phyloP scores from a whole-genome alignment of 345 rosid genomes.

The Eutrema japonicum region DNA sequence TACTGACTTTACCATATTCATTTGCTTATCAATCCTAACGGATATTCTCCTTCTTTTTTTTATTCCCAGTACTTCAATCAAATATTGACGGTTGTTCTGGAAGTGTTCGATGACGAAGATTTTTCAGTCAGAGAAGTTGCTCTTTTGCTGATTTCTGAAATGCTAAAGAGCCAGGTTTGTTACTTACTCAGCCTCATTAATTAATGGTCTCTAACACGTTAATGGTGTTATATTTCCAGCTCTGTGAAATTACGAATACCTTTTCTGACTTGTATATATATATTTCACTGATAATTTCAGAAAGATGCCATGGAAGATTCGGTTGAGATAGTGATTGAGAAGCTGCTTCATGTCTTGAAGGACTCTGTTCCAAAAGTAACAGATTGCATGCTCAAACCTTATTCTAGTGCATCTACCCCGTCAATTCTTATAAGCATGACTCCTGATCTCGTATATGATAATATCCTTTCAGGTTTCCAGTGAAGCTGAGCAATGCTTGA shows the following conservation, averaged over 20 bases:
- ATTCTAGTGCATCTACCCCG: slow-evolving; percentile 12
- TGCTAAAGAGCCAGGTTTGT: slow-evolving; percentile 88
- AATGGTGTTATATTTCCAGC: slow-evolving; percentile 11
- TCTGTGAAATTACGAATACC: neutral
- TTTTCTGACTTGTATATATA: slow-evolving; percentile 35
- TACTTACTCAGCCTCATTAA: slow-evolving; percentile 11
- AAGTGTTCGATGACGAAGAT: slow-evolving; percentile 81
- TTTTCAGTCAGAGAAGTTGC: slow-evolving; percentile 72
- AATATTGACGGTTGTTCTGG: slow-evolving; percentile 94
- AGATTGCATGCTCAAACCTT: slow-evolving; percentile 19
- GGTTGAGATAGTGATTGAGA: slow-evolving; percentile 86
- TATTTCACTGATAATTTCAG: slow-evolving; percentile 51
- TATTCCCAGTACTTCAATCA: slow-evolving; percentile 93
- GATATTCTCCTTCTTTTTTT: slow-evolving; percentile 5
- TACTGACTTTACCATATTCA: slow-evolving; percentile 26
- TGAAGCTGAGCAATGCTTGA: slow-evolving; percentile 94
- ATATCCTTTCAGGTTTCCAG: slow-evolving; percentile 63
- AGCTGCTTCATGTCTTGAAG: slow-evolving; percentile 83
- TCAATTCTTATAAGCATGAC: neutral
- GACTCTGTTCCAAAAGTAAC: slow-evolving; percentile 77
- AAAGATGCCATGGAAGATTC: slow-evolving; percentile 91
- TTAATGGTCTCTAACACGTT: neutral
- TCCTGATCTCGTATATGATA: slow-evolving; percentile 29
- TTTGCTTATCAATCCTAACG: slow-evolving; percentile 24
- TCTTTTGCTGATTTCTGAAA: slow-evolving; percentile 75